A percentile compares a stretch with the other conserved stretches of the same genome.
Conservation (phyloP, 2,329 filamentous ascomycete genomes). For the Penicillium sp. region DNA sequence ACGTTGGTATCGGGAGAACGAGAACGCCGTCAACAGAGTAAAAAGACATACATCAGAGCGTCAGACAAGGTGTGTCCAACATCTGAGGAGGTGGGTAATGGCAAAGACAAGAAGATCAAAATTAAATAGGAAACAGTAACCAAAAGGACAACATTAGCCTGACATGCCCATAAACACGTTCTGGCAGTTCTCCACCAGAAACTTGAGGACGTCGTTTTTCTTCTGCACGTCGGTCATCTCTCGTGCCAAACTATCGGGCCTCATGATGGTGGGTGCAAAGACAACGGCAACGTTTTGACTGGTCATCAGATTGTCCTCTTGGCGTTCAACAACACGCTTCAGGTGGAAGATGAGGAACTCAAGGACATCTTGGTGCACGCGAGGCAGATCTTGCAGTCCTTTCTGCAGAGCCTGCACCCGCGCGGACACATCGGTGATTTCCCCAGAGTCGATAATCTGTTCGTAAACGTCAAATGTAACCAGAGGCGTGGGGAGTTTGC, state of each 20-base stretch:
- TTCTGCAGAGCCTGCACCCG: conserved; percentile 65
- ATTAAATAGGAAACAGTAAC: not conserved
- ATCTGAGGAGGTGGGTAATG: not conserved
- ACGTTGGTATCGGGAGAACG: conserved; percentile 23
- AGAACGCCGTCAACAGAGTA: conserved; percentile 2
- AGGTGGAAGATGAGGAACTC: conserved; percentile 94
- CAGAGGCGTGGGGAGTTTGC: conserved; percentile 80
- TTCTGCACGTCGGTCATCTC: conserved; percentile 95
- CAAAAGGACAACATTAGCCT: conserved; percentile 11
- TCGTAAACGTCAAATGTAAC: conserved; percentile 94
- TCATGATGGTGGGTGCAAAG: conserved; percentile 96
- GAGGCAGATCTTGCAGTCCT: conserved; percentile 72
- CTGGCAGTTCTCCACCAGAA: conserved; percentile 83
- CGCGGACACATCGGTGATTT: conserved; percentile 59
- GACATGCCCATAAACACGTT: conserved; percentile 60
- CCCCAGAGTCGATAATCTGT: conserved; percentile 64
- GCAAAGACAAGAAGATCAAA: not conserved
- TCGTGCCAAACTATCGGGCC: conserved; percentile 77
- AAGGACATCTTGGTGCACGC: conserved; percentile 78
- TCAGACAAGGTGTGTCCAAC: not conserved
- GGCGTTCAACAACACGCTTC: conserved; percentile 72
- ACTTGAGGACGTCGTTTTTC: conserved; percentile 88
- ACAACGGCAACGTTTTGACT: conserved; percentile 94
- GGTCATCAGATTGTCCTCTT: conserved; percentile 90
- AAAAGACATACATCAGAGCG: not conserved